These are phyloP conservation scores for Beauveria rudraprayagi DNA, from an alignment of 2,329 filamentous ascomycete species.

Conservation along the genomic window DNA sequence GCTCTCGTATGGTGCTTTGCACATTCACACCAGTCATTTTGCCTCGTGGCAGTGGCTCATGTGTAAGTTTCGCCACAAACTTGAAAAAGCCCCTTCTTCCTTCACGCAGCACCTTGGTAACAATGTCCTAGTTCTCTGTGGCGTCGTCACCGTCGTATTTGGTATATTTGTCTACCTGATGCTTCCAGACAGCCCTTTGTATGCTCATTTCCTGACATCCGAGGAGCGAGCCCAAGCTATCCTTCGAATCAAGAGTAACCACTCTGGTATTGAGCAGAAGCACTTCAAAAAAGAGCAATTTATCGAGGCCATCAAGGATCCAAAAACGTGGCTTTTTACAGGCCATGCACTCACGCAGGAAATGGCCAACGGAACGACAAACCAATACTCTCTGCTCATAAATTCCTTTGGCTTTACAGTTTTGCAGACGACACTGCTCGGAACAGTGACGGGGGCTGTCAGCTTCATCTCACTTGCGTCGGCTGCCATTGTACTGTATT, in stretches of 20 bases:
- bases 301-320: constrained; percentile 22
- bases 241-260: constrained; percentile 22
- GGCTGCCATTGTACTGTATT: constrained; percentile 7
- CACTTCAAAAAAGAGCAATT: constrained; percentile 25
- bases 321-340: constrained; percentile 23
- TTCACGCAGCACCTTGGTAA: not conserved
- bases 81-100: not conserved
- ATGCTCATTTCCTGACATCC: constrained; percentile 17
- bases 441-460: constrained; percentile 9
- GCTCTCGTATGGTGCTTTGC: constrained; percentile 23
- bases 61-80: constrained; percentile 16
- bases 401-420: constrained; percentile 35
- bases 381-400: constrained; percentile 34
- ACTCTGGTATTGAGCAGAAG: constrained; percentile 27
- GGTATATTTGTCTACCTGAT: constrained; percentile 14
- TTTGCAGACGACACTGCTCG: constrained; percentile 25
- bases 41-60: constrained; percentile 32
- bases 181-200: constrained; percentile 10
- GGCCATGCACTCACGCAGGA: constrained; percentile 26
- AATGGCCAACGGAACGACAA: constrained; percentile 30
- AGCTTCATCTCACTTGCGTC: constrained; percentile 9
- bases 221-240: constrained; percentile 23
- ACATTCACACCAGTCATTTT: constrained; percentile 27
- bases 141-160: constrained; percentile 14
- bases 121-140: constrained; percentile 14